Evolutionary conservation across 2,329 filamentous ascomycete genomes (phyloP), one percentile per base, ranked within the genome.

Genomic region (Nemania serpens): DNA sequence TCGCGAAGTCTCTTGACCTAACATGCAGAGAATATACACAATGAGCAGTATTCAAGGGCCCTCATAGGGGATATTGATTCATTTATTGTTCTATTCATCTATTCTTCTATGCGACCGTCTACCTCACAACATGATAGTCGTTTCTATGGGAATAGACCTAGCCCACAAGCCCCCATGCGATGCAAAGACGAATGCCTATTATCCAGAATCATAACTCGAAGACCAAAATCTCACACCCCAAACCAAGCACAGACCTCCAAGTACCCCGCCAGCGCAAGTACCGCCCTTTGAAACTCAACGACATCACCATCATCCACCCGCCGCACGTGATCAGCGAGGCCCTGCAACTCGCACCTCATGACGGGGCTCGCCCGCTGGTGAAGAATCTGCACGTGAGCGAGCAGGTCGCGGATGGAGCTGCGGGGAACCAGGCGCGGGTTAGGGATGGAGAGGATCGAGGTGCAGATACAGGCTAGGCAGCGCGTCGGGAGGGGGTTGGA

Each of bases 401-500:
- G 11, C 3, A 62, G 3, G 1, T 62, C 52, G 1, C 29, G 42
- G 15, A 62, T 46, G 12, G 43, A 49, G 42, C 46, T 25, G 2
- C 17, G 33, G n/a, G 60, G 52, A 1, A 62, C 25, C n/a, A 25
- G 17, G n/a, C 20, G 4, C 18, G 50, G 15, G 17, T n/a, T 7
- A 7, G 52, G 25, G 15, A 55, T 11, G 6, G 54, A 29, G 2
- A 66, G 39, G 3, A 62, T 34, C 7, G 43, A 46, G 15, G 41
- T 25, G 50, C 59, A 69, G 11, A 57, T 15, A 15, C 67, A 70
- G 3, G 20, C 2, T 9, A 62, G 41, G 42, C 64, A 70, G 2
- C 17, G 56, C 17, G 20, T 41, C 4, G 57, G 58, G 25, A 64
- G 46, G 15, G 63, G 55, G 4, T 57, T 36, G n/a, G 48, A 36